Evolutionary conservation across 169 alveolate species (phyloP), one percentile per base, ranked within the genome.

Genomic region (Ichthyophthirius multifiliis): DNA sequence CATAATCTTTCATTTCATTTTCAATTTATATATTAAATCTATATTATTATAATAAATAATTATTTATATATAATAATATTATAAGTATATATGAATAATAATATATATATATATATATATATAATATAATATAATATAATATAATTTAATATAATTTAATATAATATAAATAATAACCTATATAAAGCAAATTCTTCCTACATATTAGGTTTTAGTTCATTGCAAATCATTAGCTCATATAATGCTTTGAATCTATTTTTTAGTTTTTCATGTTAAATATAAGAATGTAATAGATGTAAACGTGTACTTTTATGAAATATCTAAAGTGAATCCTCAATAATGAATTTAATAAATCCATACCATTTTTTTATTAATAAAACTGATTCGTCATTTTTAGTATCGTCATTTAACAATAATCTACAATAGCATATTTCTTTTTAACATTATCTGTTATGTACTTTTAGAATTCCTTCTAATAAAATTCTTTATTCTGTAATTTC

Each of bases 181-280:
- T 23, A 79, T 4, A 64, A 35, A 6, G 46, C 15, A 12, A 46
- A 79, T 30, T 79, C 79, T 67, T 79, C 85, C 47, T 67, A 34
- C 15, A 67, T 44, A 27, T 41, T 45, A 4, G 85, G 48, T 27
- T 65, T 75, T 27, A 34, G 48, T n/a, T 74, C 44, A 23, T 65
- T 44, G 0, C 46, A 32, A 44, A 32, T 43, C 43, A 45, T 37
- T 0, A 79, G 20, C 5, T 62, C 71, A 46, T 43, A 79, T 13
- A 65, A 32, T 27, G 80, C 65, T 65, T 67, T 65, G 20, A 65
- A 79, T 67, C 67, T 79, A 46, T 79, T 79, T 20, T 67, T 32
- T 32, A 79, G 76, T 65, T 46, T 65, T 9, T 79, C 74, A 6
- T 65, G 63, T 20, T 79, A 79, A 46, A 79, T 44, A 46, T 34